Percentiles rank a stretch among this genome's conserved stretches.
phyloP scores from a whole-genome alignment of 768 basidiomycete species.

The Daedaleopsis sinensis region DNA sequence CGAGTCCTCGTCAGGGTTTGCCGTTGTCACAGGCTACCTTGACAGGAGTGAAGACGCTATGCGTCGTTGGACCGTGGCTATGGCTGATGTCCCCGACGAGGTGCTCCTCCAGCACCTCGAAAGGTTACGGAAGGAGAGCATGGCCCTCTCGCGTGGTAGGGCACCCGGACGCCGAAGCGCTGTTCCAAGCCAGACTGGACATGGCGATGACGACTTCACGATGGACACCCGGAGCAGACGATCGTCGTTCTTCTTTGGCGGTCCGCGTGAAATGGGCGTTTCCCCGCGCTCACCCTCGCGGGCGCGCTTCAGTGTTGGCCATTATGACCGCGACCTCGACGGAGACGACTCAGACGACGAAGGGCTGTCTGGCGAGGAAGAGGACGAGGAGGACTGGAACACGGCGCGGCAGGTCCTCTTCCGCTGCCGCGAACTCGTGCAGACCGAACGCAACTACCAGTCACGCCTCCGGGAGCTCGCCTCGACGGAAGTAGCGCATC shows the following conservation, averaged over 20 bases:
- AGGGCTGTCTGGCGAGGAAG: constrained; percentile 16
- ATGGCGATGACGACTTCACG: constrained; percentile 16
- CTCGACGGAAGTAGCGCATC: constrained; percentile 40
- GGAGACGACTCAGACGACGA: constrained; percentile 26
- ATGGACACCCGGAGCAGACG: constrained; percentile 14
- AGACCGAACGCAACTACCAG: constrained; percentile 50
- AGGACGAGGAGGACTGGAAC: constrained; percentile 38
- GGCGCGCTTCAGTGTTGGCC: constrained; percentile 22
- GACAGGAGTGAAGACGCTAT: constrained; percentile 25
- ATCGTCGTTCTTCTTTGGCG: constrained; percentile 22
- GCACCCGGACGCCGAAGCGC: constrained; percentile 17
- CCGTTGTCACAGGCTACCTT: constrained; percentile 18
- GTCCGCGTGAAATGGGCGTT: constrained; percentile 21
- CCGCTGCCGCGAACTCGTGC: constrained; percentile 50
- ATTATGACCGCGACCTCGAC: constrained; percentile 16
- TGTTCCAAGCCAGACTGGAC: constrained; percentile 20
- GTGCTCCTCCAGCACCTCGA: constrained; percentile 35
- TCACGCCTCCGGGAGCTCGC: constrained; percentile 40
- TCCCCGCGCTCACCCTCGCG: constrained; percentile 11
- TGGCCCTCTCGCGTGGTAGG: constrained; percentile 19
- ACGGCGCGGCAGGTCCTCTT: constrained; percentile 44
- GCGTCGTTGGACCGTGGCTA: constrained; percentile 36
- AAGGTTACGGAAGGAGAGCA: constrained; percentile 28
- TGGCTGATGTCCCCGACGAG: constrained; percentile 37
- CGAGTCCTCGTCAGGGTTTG: constrained; percentile 14